Evolutionary conservation across 495 filamentous ascomycete genomes (phyloP).

Genomic region (Hypoxylon crocopeplum): DNA sequence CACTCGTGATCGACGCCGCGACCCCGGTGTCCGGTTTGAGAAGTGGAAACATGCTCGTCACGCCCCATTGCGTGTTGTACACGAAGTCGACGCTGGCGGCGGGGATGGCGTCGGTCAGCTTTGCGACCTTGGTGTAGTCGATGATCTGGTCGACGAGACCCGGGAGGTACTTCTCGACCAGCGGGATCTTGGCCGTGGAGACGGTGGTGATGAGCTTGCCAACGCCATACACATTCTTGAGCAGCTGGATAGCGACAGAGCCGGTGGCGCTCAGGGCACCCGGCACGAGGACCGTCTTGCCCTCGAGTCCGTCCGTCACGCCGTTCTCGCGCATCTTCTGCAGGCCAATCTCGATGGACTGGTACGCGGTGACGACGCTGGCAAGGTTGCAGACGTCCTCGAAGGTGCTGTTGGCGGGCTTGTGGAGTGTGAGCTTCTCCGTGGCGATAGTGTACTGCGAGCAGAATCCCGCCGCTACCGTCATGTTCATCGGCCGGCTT

Average conservation of each 20-base stretch:
- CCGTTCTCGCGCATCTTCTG: constrained; percentile 44
- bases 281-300: constrained; percentile 63
- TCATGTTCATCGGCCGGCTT: constrained; percentile 38
- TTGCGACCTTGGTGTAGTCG: constrained; percentile 54
- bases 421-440: constrained; percentile 40
- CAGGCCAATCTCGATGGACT: constrained; percentile 51
- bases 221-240: constrained; percentile 60
- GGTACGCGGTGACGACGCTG: constrained; percentile 50
- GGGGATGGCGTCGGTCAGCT: constrained; percentile 50
- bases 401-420: constrained; percentile 47
- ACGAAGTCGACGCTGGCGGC: constrained; percentile 59
- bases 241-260: constrained; percentile 56
- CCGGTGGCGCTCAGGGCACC: constrained; percentile 61
- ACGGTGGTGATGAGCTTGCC: constrained; percentile 60
- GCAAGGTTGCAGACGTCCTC: constrained; percentile 47
- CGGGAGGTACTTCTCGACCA: constrained; percentile 50
- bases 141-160: constrained; percentile 49
- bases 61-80: constrained; percentile 55
- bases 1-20: constrained; percentile 50
- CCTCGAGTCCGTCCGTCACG: constrained; percentile 45
- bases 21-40: constrained; percentile 48
- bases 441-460: constrained; percentile 49
- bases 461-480: constrained; percentile 35
- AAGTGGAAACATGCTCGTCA: constrained; percentile 45
- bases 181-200: constrained; percentile 58